Evolutionary conservation across 768 basidiomycete genomes (phyloP).

Genomic region (Serendipita indica): DNA sequence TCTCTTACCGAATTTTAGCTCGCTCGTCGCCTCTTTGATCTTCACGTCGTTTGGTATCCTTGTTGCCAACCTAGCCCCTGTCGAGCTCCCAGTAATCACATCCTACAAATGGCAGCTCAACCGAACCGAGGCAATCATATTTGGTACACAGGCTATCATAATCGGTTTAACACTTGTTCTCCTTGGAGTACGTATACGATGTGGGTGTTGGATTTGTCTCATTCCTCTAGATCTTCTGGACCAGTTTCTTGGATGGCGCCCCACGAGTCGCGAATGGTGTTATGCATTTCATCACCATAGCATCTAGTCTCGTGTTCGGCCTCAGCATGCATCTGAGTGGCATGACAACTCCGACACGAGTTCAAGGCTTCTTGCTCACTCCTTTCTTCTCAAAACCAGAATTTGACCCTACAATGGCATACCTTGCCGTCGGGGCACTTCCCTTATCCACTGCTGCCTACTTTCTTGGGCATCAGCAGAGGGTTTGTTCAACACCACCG

Average conservation of each 20-base stretch:
- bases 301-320: conserved; percentile 42
- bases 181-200: too few species aligned
- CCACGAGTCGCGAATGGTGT: too few species aligned
- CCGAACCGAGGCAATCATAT: too few species aligned
- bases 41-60: conserved; percentile 37
- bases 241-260: too few species aligned
- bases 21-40: conserved; percentile 37
- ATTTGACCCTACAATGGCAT: conserved; percentile 44
- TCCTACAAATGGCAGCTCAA: conserved; percentile 23
- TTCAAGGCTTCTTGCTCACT: conserved; percentile 38
- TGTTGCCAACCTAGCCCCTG: not conserved
- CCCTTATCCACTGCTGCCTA: conserved; percentile 31
- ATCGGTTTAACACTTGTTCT: too few species aligned
- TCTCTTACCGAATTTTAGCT: conserved; percentile 24
- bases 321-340: conserved; percentile 40
- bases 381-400: conserved; percentile 28
- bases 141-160: too few species aligned
- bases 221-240: too few species aligned
- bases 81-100: conserved; percentile 25
- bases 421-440: conserved; percentile 39
- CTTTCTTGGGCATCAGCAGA: not conserved
- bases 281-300: conserved; percentile 26
- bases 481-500: not conserved
- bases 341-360: conserved; percentile 34
- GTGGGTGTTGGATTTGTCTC: too few species aligned